A percentile compares a stretch with the other conserved stretches of the same genome.
phyloP scores from a whole-genome alignment of 192 early-diverging fungal genomes.

The Endogone sp. region DNA sequence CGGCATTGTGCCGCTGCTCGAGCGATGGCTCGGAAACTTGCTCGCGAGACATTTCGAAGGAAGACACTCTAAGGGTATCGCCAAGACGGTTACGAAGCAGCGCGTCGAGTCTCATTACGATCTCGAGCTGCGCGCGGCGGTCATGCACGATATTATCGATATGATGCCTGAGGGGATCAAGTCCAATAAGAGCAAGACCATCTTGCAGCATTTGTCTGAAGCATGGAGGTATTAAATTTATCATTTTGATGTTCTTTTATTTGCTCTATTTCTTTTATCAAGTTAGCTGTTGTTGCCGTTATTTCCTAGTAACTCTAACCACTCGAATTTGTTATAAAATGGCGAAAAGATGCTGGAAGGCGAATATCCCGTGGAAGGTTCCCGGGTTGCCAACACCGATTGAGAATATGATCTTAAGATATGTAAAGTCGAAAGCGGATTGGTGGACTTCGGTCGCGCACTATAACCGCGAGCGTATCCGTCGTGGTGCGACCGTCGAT shows the following conservation, averaged over 20 bases:
- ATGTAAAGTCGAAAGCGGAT: constrained; percentile 99
- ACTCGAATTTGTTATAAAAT: too few species aligned
- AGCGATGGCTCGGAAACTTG: constrained; percentile 98
- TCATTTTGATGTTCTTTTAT: constrained; percentile 4
- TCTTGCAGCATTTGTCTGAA: constrained; percentile 94
- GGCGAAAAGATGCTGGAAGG: too few species aligned
- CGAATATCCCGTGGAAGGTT: constrained; percentile 99
- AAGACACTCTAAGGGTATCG: constrained; percentile 93
- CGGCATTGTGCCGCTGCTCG: constrained; percentile 94
- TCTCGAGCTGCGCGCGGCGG: constrained; percentile 94
- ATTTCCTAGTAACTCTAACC: too few species aligned
- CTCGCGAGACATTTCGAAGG: constrained; percentile 99
- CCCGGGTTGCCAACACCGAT: constrained; percentile 96
- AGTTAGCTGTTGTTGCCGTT: too few species aligned
- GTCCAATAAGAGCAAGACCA: constrained; percentile 92
- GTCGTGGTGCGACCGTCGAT: constrained; percentile 97
- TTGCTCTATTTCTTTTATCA: too few species aligned
- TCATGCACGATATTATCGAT: constrained; percentile 98
- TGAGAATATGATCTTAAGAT: constrained; percentile 98
- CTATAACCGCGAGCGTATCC: constrained; percentile 98
- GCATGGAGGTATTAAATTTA: constrained; percentile 86
- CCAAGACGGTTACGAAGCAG: constrained; percentile 98
- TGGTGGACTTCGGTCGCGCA: constrained; percentile 99
- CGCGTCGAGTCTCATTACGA: constrained; percentile 99
- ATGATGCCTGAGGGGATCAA: constrained; percentile 99